phyloP scores from a whole-genome alignment of 2,329 filamentous ascomycete genomes.

The Clonostachys byssicola region DNA sequence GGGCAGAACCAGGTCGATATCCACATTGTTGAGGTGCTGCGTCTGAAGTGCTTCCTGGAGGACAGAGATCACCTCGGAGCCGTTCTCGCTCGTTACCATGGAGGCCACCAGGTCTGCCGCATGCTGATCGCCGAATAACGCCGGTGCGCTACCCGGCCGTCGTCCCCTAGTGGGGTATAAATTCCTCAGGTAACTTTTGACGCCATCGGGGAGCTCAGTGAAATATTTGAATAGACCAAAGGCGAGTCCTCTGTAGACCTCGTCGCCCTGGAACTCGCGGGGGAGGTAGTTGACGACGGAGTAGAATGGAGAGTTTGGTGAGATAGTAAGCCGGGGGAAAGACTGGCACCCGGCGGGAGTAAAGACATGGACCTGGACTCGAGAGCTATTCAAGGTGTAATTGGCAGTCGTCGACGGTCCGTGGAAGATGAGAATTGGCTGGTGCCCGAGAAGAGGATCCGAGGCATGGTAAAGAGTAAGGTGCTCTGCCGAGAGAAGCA shows the following conservation, averaged over 20 bases:
- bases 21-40: slow-evolving; percentile 78
- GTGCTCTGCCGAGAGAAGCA: slow-evolving; percentile 75
- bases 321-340: slow-evolving; percentile 87
- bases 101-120: slow-evolving; percentile 83
- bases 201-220: slow-evolving; percentile 71
- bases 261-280: slow-evolving; percentile 91
- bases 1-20: slow-evolving; percentile 83
- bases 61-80: slow-evolving; percentile 65
- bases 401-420: slow-evolving; percentile 87
- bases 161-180: slow-evolving; percentile 50
- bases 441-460: slow-evolving; percentile 77
- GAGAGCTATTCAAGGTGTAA: slow-evolving; percentile 80
- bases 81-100: slow-evolving; percentile 79
- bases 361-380: slow-evolving; percentile 92
- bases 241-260: slow-evolving; percentile 84
- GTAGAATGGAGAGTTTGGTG: slow-evolving; percentile 88
- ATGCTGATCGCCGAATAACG: slow-evolving; percentile 86
- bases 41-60: slow-evolving; percentile 74
- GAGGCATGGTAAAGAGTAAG: slow-evolving; percentile 85
- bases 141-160: slow-evolving; percentile 59
- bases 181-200: slow-evolving; percentile 67
- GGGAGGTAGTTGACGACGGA: slow-evolving; percentile 85
- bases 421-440: slow-evolving; percentile 86
- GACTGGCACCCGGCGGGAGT: slow-evolving; percentile 84
- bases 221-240: slow-evolving; percentile 96